Evolutionary conservation across 441 rosid genomes (phyloP), one percentile per base, ranked within the genome.

Genomic region (Syzygium malaccense): DNA sequence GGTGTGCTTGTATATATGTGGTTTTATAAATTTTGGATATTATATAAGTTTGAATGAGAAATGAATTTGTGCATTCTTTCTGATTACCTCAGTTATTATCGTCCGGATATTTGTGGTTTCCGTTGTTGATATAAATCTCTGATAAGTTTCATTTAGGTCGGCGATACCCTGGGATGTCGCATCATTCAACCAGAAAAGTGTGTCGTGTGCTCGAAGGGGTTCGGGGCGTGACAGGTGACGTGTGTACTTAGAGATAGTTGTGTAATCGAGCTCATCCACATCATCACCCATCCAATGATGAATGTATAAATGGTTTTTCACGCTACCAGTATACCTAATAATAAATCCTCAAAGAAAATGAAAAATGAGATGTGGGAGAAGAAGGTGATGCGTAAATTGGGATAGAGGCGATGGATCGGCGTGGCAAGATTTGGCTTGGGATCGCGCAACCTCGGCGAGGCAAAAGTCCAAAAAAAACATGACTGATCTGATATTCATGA

Each of bases 261-360:
- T 28, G 32, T 6, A 28, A 3, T 6, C 13, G 2, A 62, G n/a
- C 2, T 64, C 37, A 30, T 64, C 20, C 75, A 64, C 75, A 6
- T 14, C 48, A 2, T 15, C 23, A 64, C 30, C 0, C 33, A 62
- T n/a, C 15, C 15, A 62, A 62, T 2, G 20, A 62, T 62, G 5
- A 64, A 64, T 64, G 8, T 30, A 5, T 64, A 8, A 15, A n/a
- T 30, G 37, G 15, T 64, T 8, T 0, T n/a, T 64, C 30, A 64
- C 0, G 0, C 75, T 64, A 15, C 0, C 30, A 30, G 20, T 64
- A 3, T 4, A 14, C 19, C 71, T 0, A 14, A n/a, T n/a, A 14
- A 30, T 45, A 64, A 60, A 60, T n/a, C 68, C 68, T n/a, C 17
- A 60, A 53, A 45, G 48, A 45, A 45, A 7, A 45, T 45, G 48